Evolutionary conservation across 805 yeast genomes (phyloP), one percentile per base, ranked within the genome.

Genomic region (Zygotorulaspora sp.): DNA sequence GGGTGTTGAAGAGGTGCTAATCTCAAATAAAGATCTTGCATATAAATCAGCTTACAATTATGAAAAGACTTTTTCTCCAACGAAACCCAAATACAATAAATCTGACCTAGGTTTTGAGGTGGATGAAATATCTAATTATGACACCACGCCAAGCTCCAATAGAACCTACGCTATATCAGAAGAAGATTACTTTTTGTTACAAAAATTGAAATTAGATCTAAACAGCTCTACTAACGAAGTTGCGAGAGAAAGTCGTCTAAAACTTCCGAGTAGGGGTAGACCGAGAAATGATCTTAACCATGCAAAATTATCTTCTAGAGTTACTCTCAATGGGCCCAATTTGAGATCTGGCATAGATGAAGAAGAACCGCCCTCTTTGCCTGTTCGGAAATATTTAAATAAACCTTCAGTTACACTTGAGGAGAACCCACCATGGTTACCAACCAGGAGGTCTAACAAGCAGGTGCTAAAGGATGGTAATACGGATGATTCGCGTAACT

Each of bases 11-110:
- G 35, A 27, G 1, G 7, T 24, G 10, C 13, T 16, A 9, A 35
- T 17, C 9, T 6, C 24, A 14, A 28, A 34, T 8, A 36, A 49
- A 10, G 39, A 45, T 12, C 43, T 55, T 27, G 49, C 57, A 0
- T 57, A 49, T 35, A 44, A 40, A 31, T 56, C 63, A 17, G 63
- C 62, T 2, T 59, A 58, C 34, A 59, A 52, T 24, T 58, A 51
- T 44, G 62, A 57, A 29, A 52, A 41, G 44, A 49, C 60, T 1
- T 56, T 55, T 25, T 53, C 60, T 4, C 58, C 59, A 10, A 49
- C 44, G 38, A 49, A 45, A 26, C 16, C 39, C 2, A 34, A 27
- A n/a, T 36, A 40, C 20, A 24, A 39, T 5, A 11, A 35, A 19
- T 35, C 26, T 13, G 40, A 44, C 3, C 18, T 39, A n/a, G 38